Conservation (phyloP, 163 green algal species). For the Scenedesmus sp. region DNA sequence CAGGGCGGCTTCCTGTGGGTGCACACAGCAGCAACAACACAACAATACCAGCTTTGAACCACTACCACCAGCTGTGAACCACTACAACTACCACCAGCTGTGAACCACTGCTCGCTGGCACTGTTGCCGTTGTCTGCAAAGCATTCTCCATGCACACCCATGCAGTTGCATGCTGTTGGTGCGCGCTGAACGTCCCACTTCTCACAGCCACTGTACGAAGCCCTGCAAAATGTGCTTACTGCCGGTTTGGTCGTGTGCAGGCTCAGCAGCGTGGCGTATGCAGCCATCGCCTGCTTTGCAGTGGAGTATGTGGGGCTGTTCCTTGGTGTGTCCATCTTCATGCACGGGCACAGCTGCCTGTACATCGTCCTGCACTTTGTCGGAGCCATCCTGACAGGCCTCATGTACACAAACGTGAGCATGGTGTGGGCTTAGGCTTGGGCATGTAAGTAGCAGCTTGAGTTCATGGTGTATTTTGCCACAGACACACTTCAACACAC, state of each 20-base stretch:
- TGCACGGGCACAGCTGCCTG: slow-evolving; percentile 46
- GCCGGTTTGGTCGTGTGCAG: slow-evolving; percentile 32
- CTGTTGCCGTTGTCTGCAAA: too few species aligned
- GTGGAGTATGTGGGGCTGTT: slow-evolving; percentile 71
- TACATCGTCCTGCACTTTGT: slow-evolving; percentile 62
- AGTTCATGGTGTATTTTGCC: background rate
- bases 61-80: too few species aligned
- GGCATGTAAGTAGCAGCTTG: background rate
- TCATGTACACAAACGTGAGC: slow-evolving; percentile 61
- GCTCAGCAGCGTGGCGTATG: slow-evolving; percentile 57
- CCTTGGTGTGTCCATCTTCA: slow-evolving; percentile 71
- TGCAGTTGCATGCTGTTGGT: too few species aligned
- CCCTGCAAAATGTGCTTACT: too few species aligned
- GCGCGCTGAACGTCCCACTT: background rate
- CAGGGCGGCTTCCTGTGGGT: background rate
- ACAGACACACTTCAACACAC: background rate
- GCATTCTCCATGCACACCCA: too few species aligned
- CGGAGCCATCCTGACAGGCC: slow-evolving; percentile 55
- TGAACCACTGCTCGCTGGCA: too few species aligned
- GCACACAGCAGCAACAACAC: too few species aligned
- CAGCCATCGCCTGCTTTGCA: slow-evolving; percentile 63
- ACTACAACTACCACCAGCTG: too few species aligned
- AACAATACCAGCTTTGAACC: too few species aligned
- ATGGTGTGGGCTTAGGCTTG: background rate
- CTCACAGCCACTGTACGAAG: background rate